Evolutionary conservation across 2,329 filamentous ascomycete species (phyloP).

Genomic region (Penicillium sp.): DNA sequence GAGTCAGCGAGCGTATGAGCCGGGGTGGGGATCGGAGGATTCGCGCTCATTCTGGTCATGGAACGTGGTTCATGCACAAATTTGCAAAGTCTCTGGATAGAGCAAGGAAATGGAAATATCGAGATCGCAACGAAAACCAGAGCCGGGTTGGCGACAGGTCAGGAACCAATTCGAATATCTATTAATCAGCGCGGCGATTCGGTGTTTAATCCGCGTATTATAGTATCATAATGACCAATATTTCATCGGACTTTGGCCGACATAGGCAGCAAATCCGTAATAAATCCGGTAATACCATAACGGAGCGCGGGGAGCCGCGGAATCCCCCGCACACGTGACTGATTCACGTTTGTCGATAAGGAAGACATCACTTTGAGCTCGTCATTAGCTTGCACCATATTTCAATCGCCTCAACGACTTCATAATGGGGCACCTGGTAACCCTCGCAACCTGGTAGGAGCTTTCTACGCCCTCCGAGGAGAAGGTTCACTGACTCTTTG

Average conservation of each 20-base stretch:
- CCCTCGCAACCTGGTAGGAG: constrained; percentile 44
- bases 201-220: not conserved
- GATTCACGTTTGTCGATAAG: constrained; percentile 2
- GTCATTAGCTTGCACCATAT: not conserved
- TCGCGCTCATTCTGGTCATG: constrained; percentile 24
- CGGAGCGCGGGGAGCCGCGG: constrained; percentile 11
- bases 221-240: constrained; percentile 4
- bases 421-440: constrained; percentile 40
- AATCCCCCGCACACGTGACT: constrained; percentile 23
- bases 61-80: not conserved
- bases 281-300: constrained; percentile 4
- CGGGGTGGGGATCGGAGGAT: constrained; percentile 51
- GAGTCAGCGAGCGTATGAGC: constrained; percentile 57
- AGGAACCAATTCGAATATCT: not conserved
- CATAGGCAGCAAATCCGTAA: not conserved
- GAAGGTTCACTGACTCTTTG: not conserved
- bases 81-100: not conserved
- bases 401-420: not conserved
- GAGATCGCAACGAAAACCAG: not conserved
- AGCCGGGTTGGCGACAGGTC: not conserved
- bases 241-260: constrained; percentile 16
- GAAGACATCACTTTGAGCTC: not conserved
- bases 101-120: not conserved
- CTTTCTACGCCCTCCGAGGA: not conserved
- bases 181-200: constrained; percentile 21